Base-by-base conservation (phyloP, 2,329 filamentous ascomycete species). In the Metarhizium sp. region DNA sequence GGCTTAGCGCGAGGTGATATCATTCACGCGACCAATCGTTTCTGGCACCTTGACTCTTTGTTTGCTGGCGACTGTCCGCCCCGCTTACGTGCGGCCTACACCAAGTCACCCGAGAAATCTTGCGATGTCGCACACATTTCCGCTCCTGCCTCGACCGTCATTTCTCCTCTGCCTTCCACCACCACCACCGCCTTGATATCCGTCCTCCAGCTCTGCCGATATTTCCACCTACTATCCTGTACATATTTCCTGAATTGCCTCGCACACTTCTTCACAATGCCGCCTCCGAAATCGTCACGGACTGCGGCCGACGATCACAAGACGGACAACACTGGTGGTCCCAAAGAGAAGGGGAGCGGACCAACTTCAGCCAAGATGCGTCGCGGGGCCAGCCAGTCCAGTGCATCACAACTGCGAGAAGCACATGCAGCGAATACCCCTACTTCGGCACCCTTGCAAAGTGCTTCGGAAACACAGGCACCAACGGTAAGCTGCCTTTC, bases 291-390 rank as follows among this genome's bases (percentile, higher is more conserved):
- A 67, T 65, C 72, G 50, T 71, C 74, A 51, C 74, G 75, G 59
- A 68, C 68, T 59, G 52, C 50, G 14, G 71, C 75, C 64, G 76
- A 78, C 62, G 76, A 78, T 60, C 60, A 68, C 61, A 79, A 78
- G 63, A 56, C 68, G 52, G 76, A 78, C 55, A 62, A 64, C 48
- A 62, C 66, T 55, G 63, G 64, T 55, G 50, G 63, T n/a, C 4
- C 58, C 54, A 76, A 78, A 62, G 74, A 79, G 57, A 78, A 77
- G 66, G 49, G 18, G 49, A 72, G 69, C 57, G 69, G 69, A 52
- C 68, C 73, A 54, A 64, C 73, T 16, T 77, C 78, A 54, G 73
- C 77, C 57, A 84, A 84, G 67, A 74, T 81, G 69, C 78, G 79
- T 53, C 76, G 80, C 42, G 76, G 75, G 16, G 78, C 75, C 55